These are phyloP conservation scores for Paracoccidioides lutzii DNA, from an alignment of 2,329 filamentous ascomycete species.

Conservation along the genomic window DNA sequence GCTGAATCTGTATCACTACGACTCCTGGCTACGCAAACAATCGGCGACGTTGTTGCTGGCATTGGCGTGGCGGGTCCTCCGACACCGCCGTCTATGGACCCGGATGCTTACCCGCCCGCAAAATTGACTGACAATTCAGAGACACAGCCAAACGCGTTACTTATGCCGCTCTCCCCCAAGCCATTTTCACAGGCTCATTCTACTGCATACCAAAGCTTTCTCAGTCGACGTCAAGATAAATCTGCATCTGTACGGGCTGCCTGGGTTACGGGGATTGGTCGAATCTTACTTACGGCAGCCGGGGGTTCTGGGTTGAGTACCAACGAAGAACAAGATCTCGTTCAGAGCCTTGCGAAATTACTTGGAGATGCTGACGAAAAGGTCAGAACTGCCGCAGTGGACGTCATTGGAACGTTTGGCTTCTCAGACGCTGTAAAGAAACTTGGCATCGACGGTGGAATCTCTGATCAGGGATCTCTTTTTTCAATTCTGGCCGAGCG, in stretches of 20 bases:
- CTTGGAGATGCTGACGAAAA: slow-evolving; percentile 81
- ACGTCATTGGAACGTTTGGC: slow-evolving; percentile 66
- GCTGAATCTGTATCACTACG: slow-evolving; percentile 82
- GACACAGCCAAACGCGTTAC: slow-evolving; percentile 51
- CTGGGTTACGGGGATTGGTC: slow-evolving; percentile 73
- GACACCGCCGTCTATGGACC: slow-evolving; percentile 57
- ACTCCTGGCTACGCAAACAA: slow-evolving; percentile 77
- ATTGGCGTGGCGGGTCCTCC: slow-evolving; percentile 86
- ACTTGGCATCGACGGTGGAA: slow-evolving; percentile 61
- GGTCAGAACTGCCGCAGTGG: slow-evolving; percentile 79
- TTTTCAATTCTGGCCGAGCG: slow-evolving; percentile 73
- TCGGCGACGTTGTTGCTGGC: slow-evolving; percentile 88
- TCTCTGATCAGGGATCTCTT: slow-evolving; percentile 63
- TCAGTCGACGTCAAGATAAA: slow-evolving; percentile 78
- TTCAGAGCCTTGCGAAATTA: slow-evolving; percentile 64
- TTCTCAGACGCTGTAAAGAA: slow-evolving; percentile 73
- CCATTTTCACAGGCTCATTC: slow-evolving; percentile 78
- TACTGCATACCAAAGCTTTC: slow-evolving; percentile 67
- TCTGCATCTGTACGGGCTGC: slow-evolving; percentile 66
- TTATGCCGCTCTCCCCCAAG: slow-evolving; percentile 72
- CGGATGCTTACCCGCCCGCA: slow-evolving; percentile 65
- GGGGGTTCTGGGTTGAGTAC: slow-evolving; percentile 78
- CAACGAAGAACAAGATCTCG: slow-evolving; percentile 64
- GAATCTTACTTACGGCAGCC: slow-evolving; percentile 81
- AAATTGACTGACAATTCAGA: slow-evolving; percentile 35